These are phyloP conservation scores for Saccharomycopsis schoenii DNA, from an alignment of 805 yeast species.

Conservation along the genomic window DNA sequence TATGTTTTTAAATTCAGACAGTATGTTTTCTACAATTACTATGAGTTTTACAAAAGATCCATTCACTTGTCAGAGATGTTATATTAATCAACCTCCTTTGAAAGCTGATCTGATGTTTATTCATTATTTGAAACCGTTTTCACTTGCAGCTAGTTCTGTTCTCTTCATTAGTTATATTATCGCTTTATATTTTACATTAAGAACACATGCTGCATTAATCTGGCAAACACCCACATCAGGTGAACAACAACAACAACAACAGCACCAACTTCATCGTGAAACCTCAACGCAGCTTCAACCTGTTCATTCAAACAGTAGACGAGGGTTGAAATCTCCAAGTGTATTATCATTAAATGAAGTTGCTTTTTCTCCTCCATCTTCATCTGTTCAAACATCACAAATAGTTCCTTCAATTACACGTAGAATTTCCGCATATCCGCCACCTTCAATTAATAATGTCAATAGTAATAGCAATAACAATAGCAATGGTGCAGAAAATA, in stretches of 20 bases:
- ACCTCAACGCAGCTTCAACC: conserved; percentile 10
- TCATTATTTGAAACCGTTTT: conserved; percentile 69
- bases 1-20: neutral
- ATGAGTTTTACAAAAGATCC: conserved; percentile 13
- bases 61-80: conserved; percentile 56
- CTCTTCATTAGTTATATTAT: conserved; percentile 76
- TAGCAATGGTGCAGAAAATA: neutral
- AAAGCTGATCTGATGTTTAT: conserved; percentile 58
- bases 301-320: conserved; percentile 4
- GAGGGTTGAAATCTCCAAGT: conserved; percentile 17
- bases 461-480: conserved; percentile 1
- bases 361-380: neutral
- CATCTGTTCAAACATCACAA: neutral
- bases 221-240: conserved; percentile 65
- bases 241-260: conserved; percentile 24
- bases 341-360: conserved; percentile 15
- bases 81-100: conserved; percentile 68
- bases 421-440: neutral
- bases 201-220: conserved; percentile 93
- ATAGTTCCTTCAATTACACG: neutral
- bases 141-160: conserved; percentile 68
- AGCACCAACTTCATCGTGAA: neutral
- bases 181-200: conserved; percentile 85
- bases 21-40: neutral
- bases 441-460: neutral